These are phyloP conservation scores for Boletus coffeatus DNA, from an alignment of 1,284 basidiomycete genomes.

Conservation along the genomic window DNA sequence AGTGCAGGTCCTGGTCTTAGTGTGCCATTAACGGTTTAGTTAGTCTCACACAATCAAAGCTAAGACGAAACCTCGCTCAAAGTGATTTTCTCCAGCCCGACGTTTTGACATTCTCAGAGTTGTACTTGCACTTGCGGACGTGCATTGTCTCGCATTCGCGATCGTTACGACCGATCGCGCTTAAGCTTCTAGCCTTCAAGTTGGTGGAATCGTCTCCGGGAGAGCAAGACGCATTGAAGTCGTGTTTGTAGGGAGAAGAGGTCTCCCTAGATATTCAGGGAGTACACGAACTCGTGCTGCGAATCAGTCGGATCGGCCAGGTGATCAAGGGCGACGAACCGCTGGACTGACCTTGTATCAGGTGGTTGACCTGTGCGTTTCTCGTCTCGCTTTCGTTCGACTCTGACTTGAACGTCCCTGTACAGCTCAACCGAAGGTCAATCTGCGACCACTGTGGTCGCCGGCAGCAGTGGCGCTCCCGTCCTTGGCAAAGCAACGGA, in stretches of 20 bases:
- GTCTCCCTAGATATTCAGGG: slow-evolving; percentile 72
- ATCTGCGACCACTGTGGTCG: slow-evolving; percentile 83
- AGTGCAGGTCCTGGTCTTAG: slow-evolving; percentile 56
- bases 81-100: slow-evolving; percentile 12
- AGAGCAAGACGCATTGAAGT: slow-evolving; percentile 54
- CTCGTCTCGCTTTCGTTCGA: slow-evolving; percentile 1
- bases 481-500: slow-evolving; percentile 47
- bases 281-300: slow-evolving; percentile 75
- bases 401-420: background rate
- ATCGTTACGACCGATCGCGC: slow-evolving; percentile 45
- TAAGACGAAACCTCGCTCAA: slow-evolving; percentile 22
- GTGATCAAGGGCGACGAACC: slow-evolving; percentile 49
- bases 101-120: slow-evolving; percentile 35
- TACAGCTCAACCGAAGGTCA: slow-evolving; percentile 87
- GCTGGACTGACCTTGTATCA: slow-evolving; percentile 46
- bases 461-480: slow-evolving; percentile 72
- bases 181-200: slow-evolving; percentile 49
- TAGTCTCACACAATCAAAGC: slow-evolving; percentile 43
- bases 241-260: slow-evolving; percentile 69
- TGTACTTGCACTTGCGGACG: slow-evolving; percentile 43
- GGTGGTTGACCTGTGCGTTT: slow-evolving; percentile 61
- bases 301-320: slow-evolving; percentile 58
- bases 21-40: slow-evolving; percentile 51
- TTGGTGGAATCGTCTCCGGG: slow-evolving; percentile 37
- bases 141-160: slow-evolving; percentile 58